phyloP scores from a whole-genome alignment of 1,284 basidiomycete genomes.

The Ganoderma resinaceum region DNA sequence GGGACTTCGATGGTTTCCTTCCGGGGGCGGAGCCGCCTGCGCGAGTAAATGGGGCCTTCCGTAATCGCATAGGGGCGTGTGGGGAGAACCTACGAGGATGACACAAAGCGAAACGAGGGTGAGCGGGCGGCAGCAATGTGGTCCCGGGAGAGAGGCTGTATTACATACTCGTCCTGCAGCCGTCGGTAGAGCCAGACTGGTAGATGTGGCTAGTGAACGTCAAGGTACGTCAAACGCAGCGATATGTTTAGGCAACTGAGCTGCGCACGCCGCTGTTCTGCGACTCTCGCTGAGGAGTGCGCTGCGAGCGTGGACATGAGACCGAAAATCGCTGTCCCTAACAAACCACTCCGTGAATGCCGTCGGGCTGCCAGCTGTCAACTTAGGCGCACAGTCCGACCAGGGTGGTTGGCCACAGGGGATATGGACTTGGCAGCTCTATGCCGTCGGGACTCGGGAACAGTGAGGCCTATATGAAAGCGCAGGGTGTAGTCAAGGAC shows the following conservation, averaged over 20 bases:
- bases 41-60: background rate
- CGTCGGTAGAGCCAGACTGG: background rate
- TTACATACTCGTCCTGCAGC: background rate
- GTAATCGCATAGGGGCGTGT: background rate
- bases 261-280: background rate
- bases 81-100: background rate
- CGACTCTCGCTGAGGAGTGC: background rate
- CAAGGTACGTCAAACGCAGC: background rate
- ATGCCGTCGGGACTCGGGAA: background rate
- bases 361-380: background rate
- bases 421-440: background rate
- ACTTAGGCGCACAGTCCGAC: background rate
- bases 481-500: background rate
- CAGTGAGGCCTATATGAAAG: background rate
- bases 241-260: background rate
- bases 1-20: background rate
- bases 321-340: background rate
- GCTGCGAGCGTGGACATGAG: background rate
- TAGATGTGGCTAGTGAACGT: background rate
- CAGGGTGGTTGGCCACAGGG: background rate
- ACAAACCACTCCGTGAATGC: background rate
- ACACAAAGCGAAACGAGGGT: no score
- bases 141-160: background rate
- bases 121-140: background rate
- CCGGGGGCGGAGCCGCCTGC: background rate